Evolutionary conservation across 2,329 filamentous ascomycete genomes (phyloP).

Genomic region (Epichloe baconii): DNA sequence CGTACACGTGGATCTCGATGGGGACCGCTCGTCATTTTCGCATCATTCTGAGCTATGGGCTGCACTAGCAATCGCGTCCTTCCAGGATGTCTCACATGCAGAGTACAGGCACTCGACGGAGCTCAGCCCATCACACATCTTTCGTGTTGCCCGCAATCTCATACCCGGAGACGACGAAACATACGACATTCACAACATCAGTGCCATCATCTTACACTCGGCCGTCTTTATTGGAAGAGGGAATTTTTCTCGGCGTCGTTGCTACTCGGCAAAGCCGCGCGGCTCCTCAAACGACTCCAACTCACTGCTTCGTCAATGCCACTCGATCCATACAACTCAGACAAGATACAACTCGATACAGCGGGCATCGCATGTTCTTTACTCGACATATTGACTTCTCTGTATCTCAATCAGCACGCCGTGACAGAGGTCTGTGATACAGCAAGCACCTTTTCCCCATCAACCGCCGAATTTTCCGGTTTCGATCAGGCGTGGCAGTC

Average conservation of each 20-base stretch:
- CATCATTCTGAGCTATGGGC: constrained; percentile 47
- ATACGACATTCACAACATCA: constrained; percentile 27
- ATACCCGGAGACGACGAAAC: constrained; percentile 35
- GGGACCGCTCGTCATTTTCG: constrained; percentile 18
- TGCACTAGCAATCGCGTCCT: constrained; percentile 42
- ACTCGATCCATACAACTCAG: background rate
- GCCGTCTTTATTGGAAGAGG: constrained; percentile 49
- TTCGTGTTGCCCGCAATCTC: constrained; percentile 34
- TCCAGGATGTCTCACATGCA: constrained; percentile 29
- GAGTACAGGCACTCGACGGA: background rate
- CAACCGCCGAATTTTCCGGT: background rate
- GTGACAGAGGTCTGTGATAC: background rate
- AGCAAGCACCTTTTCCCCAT: background rate
- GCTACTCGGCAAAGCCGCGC: constrained; percentile 50
- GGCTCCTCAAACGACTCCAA: constrained; percentile 21
- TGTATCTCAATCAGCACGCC: background rate
- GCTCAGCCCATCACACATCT: constrained; percentile 25
- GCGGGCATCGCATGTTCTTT: constrained; percentile 43
- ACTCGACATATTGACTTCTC: constrained; percentile 29
- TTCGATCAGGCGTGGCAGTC: constrained; percentile 4
- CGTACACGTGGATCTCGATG: constrained; percentile 14
- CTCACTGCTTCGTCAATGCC: constrained; percentile 2
- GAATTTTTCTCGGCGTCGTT: constrained; percentile 49
- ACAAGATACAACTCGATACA: constrained; percentile 9
- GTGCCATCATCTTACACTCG: constrained; percentile 39